phyloP scores from a whole-genome alignment of 345 rosid species.

The Citrus mangshanensis region DNA sequence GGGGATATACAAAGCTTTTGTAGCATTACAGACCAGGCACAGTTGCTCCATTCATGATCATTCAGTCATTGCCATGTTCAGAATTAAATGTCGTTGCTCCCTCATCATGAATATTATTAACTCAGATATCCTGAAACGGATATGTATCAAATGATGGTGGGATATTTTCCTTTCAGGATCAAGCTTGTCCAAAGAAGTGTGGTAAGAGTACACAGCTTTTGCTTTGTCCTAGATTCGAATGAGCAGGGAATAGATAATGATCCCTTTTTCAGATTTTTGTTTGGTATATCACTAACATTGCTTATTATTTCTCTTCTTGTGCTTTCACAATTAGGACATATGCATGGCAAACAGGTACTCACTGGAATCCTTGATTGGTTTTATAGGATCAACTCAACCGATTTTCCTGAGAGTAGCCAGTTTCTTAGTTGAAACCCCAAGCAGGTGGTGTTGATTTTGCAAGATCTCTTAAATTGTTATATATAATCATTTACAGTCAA shows the following conservation, averaged over 20 bases:
- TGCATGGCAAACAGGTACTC: slow-evolving; percentile 55
- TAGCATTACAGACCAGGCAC: neutral
- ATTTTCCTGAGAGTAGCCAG: neutral
- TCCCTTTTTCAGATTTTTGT: neutral
- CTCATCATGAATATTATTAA: neutral
- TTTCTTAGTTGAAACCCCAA: neutral
- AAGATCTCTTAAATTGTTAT: neutral
- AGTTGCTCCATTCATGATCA: neutral
- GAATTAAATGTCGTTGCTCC: neutral
- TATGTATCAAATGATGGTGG: neutral
- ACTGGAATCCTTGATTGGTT: slow-evolving; percentile 5
- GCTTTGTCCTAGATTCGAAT: slow-evolving; percentile 7
- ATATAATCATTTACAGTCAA: neutral
- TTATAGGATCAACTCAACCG: neutral
- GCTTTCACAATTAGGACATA: slow-evolving; percentile 34
- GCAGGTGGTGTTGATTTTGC: neutral
- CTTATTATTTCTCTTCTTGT: neutral
- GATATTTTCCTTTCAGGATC: slow-evolving; percentile 35
- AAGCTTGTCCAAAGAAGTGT: slow-evolving; percentile 65
- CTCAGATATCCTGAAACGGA: neutral
- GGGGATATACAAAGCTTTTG: neutral
- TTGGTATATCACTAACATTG: too few relatives aligned
- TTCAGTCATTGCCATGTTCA: neutral
- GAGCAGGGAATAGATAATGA: neutral
- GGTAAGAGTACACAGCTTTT: slow-evolving; percentile 28